Base-by-base conservation (phyloP, 768 basidiomycete species). In the Lanmaoa rubissima region DNA sequence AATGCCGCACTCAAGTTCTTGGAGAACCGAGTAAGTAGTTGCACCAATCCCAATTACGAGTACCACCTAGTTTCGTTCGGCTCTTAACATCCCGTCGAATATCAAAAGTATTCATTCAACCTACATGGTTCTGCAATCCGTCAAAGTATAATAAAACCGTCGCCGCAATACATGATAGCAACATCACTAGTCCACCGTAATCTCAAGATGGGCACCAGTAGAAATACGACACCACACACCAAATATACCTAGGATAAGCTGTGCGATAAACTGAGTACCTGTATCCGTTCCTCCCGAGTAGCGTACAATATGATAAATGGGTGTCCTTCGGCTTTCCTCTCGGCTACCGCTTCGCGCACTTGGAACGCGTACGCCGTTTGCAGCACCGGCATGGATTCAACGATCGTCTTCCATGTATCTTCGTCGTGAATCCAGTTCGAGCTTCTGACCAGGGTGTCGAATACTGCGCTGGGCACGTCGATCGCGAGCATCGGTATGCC, bases 381-480 rank as follows among this genome's bases (percentile, higher is more conserved):
- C 44, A 82, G 77, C 28, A 79, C 72, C 1, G 86, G 83, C 69
- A 90, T 87, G 10, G 71, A 68, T 0, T 77, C 74, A 8, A 78
- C 66, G 39, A 91, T 76, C 2, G 75, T 57, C 69, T 84, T 87
- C 88, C 91, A 90, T 0, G 77, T 75, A 39, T 92, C 88, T 43
- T 93, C 91, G 57, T 90, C 88, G 5, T 78, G 79, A 26, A 91
- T 71, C 91, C 91, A 92, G 16, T 73, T 68, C 4, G 82, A 65
- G 36, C 69, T 82, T 64, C 75, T 79, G 31, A 78, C 76, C 76
- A 93, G 80, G 2, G 75, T 63, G 46, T 90, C 87, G 59, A 91
- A 91, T 2, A 83, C 78, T 8, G 73, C 56, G 0, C 78, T 68
- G 1, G 83, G 74, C 11, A 92, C 84, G 54, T 92, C 90, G 14